Conservation (phyloP, 495 filamentous ascomycete species). For the Trichoderma asperelloides region DNA sequence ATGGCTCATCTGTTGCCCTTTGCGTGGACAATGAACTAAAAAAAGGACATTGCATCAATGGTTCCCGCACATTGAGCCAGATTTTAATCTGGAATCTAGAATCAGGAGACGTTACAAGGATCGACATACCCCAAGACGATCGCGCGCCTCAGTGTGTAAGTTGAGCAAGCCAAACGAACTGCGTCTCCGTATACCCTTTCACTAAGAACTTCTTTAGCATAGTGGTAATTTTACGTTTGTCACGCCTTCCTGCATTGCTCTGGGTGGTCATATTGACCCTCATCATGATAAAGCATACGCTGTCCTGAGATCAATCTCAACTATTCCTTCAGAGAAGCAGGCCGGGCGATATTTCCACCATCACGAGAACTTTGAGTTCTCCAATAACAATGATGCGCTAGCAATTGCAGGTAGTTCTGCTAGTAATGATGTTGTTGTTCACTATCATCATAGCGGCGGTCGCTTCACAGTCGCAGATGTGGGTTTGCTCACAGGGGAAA, state of each 20-base stretch:
- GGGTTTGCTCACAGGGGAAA: not conserved
- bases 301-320: not conserved
- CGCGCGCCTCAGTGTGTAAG: constrained; percentile 2
- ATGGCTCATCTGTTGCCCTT: not conserved
- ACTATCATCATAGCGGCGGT: not conserved
- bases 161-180: not conserved
- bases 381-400: not conserved
- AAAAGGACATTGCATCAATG: no score
- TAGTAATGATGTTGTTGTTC: not conserved
- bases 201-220: not conserved
- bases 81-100: not conserved
- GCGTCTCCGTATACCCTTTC: not conserved
- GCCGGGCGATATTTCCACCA: not conserved
- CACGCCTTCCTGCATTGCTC: not conserved
- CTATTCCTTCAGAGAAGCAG: not conserved
- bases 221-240: not conserved
- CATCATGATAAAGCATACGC: not conserved
- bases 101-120: not conserved
- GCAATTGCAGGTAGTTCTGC: not conserved
- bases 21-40: not conserved
- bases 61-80: not conserved
- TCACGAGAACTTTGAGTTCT: not conserved
- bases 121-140: not conserved
- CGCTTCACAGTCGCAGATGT: not conserved
- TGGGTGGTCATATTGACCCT: not conserved